Percentiles rank a stretch among this genome's conserved stretches.
Conservation (phyloP, 148 eudicot species). For the Persicaria tinctoria region DNA sequence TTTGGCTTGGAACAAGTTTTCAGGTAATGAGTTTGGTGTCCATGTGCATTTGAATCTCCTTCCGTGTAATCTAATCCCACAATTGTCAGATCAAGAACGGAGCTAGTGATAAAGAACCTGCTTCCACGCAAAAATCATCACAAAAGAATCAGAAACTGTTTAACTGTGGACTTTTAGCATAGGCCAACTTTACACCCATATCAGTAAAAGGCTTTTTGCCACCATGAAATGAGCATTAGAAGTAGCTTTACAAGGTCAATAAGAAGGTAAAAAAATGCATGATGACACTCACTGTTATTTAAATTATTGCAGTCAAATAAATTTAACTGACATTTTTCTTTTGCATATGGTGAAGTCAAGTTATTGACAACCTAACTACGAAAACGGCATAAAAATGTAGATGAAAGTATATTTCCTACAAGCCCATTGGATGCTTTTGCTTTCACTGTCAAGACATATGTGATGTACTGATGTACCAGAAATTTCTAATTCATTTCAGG, state of each 20-base stretch:
- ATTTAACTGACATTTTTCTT: not conserved
- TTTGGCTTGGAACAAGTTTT: conserved; percentile 70
- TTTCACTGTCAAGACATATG: not conserved
- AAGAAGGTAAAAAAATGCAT: not conserved
- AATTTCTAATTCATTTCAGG: not conserved
- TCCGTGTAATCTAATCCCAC: conserved; percentile 78
- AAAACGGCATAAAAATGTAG: not conserved
- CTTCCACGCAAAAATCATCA: not conserved
- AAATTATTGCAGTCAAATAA: not conserved
- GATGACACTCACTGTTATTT: not conserved
- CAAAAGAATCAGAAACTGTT: not conserved
- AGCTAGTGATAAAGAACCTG: conserved; percentile 95
- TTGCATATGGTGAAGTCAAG: not conserved
- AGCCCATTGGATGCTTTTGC: not conserved
- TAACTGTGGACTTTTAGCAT: not conserved
- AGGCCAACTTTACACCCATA: not conserved
- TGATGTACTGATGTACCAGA: not conserved
- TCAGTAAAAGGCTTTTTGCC: not conserved
- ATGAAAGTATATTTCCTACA: not conserved
- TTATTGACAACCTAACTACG: not conserved
- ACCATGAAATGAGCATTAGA: conserved; percentile 3
- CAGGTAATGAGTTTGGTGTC: conserved; percentile 64
- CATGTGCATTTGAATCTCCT: conserved; percentile 58
- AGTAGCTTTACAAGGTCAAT: not conserved
- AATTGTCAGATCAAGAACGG: conserved; percentile 89